Base-by-base conservation (phyloP, 2,329 filamentous ascomycete species). In the Salinomyces thailandicus region DNA sequence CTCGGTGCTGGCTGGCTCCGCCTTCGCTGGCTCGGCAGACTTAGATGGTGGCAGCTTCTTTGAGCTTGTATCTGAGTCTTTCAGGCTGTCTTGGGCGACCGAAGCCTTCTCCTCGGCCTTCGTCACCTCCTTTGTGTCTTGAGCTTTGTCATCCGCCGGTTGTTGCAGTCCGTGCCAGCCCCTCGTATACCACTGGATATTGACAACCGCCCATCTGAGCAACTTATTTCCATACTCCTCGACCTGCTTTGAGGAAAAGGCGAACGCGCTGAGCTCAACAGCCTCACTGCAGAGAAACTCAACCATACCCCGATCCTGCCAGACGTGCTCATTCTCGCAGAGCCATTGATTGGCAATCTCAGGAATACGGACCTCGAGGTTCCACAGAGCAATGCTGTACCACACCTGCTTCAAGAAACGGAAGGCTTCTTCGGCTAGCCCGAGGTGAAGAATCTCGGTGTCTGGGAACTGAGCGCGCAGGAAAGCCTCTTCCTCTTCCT, bases 381-480 rank as follows among this genome's bases (percentile, higher is more conserved):
- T 60, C 39, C 44, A 57, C n/a, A 49, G 17, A 2, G 57, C 55
- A 37, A 51, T 48, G 17, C 35, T 45, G 36, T 50, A 51, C 44
- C 52, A 57, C 12, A 50, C 55, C 31, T 58, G 51, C 45, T 58
- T 58, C 34, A 60, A 47, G 33, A 60, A 60, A n/a, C 45, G 37
- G 39, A 45, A 56, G 32, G 47, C 50, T 27, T 42, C 41, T 12
- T 36, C 19, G 4, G 41, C 46, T 20, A 45, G 46, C 27, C 55
- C 52, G 38, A 55, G 53, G 39, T 50, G 40, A 33, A 49, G 46
- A 28, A 53, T 45, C 15, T 56, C 52, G 12, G 35, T 26, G 6
- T 49, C 45, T n/a, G 9, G 22, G 39, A 60, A 60, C 20, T 38
- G 45, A 4, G 33, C 16, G 35, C 41, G 43, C 28, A 60, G 40